Evolutionary conservation across 2,329 filamentous ascomycete genomes (phyloP), one percentile per base, ranked within the genome.

Genomic region (Colletotrichum cordylinicola): DNA sequence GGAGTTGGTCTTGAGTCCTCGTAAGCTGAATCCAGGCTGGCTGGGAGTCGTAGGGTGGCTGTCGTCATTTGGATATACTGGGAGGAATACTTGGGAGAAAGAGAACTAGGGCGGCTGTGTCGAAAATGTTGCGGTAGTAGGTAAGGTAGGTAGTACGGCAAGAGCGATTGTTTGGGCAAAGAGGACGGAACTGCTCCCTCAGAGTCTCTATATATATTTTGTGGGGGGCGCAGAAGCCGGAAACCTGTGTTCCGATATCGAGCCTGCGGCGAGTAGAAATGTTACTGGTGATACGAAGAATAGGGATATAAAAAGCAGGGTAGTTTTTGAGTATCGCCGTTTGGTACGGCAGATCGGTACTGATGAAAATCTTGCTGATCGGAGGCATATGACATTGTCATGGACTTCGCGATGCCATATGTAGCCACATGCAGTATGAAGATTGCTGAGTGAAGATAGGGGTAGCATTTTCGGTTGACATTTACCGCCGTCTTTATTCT

Each of bases 361-460:
- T n/a, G n/a, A n/a, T n/a, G n/a, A n/a, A n/a, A n/a, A n/a, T n/a
- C n/a, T n/a, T n/a, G n/a, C n/a, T 31, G 39, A 10, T n/a, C 39
- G 9, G 18, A 21, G 18, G 39, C 4, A 48, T 4, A 12, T n/a
- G 39, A 5, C 18, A 6, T 6, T 8, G 8, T 9, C 4, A 3
- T 43, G 10, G 39, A 18, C 18, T 48, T 48, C 39, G 1, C 39
- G 39, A 48, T 48, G 18, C 3, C 18, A 48, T 9, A 0, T n/a
- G 1, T 0, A 7, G 18, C 18, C 0, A 48, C 1, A 2, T 48
- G 0, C 39, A n/a, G 39, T 4, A 12, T 48, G 39, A 0, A 12
- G 0, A 9, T n/a, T n/a, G 3, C 9, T 48, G 0, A 0, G 9
- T 43, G 39, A 6, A 9, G 2, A 10, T 6, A 4, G 9, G 1